These are phyloP conservation scores for Podila epigama DNA, from an alignment of 192 early-diverging fungal genomes.

Conservation along the genomic window DNA sequence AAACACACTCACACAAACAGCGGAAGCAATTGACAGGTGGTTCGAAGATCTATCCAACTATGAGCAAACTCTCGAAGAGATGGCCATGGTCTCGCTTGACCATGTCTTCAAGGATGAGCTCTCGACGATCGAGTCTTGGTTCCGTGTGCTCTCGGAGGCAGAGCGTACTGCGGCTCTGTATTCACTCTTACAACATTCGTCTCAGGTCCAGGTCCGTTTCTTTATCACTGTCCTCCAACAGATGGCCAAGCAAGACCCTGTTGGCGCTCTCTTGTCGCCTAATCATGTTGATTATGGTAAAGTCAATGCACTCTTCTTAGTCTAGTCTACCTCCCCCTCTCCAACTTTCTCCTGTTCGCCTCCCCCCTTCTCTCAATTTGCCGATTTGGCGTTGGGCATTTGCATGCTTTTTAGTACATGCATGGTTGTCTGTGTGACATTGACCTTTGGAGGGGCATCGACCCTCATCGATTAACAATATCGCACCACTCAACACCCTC, in stretches of 20 bases:
- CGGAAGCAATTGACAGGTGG: constrained; percentile 86
- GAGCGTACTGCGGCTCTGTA: constrained; percentile 95
- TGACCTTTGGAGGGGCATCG: no score
- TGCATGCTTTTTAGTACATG: no score
- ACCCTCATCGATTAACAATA: neutral
- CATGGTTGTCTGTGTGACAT: no score
- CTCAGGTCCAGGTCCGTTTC: constrained; percentile 92
- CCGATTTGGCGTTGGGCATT: no score
- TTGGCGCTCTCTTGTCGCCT: constrained; percentile 63
- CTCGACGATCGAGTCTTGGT: constrained; percentile 94
- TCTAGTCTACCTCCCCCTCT: neutral
- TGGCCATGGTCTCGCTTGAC: constrained; percentile 83
- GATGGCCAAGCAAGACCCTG: constrained; percentile 87
- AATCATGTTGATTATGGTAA: constrained; percentile 61
- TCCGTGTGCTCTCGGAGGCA: constrained; percentile 85
- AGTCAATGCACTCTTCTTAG: neutral
- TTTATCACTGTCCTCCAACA: constrained; percentile 94
- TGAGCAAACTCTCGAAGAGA: constrained; percentile 91
- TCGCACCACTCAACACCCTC: neutral
- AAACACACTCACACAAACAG: constrained; percentile 5
- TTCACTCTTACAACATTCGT: constrained; percentile 88
- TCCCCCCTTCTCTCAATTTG: neutral
- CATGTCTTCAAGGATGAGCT: constrained; percentile 90
- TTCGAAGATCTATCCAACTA: constrained; percentile 92
- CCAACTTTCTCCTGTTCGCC: neutral